Conservation (phyloP, 2,329 filamentous ascomycete genomes). For the Lasiodiplodia sp. region DNA sequence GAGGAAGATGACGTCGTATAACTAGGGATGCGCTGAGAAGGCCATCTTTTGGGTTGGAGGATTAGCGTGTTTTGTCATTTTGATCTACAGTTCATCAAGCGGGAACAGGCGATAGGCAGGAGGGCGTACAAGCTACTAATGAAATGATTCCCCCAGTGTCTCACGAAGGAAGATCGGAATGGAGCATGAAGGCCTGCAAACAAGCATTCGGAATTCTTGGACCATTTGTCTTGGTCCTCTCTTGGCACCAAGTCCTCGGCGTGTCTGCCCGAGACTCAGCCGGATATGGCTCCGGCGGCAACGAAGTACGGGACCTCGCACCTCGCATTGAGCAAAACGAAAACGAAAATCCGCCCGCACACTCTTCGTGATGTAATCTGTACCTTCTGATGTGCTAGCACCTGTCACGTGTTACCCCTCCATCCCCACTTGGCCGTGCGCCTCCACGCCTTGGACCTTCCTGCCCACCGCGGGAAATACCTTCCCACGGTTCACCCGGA, state of each 20-base stretch:
- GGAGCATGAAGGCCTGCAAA: neutral
- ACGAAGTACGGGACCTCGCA: too few relatives aligned
- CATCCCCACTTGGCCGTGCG: conserved; percentile 18
- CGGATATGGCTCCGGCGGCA: too few relatives aligned
- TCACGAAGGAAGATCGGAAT: neutral
- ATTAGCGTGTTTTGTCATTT: conserved; percentile 17
- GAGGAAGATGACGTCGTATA: neutral
- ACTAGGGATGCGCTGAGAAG: conserved; percentile 2
- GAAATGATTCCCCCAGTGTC: conserved; percentile 9
- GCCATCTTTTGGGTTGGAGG: neutral
- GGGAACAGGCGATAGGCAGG: neutral
- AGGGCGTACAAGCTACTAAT: conserved; percentile 8
- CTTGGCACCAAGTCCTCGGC: conserved; percentile 1
- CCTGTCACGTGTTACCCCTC: neutral
- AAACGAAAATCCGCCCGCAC: too few relatives aligned
- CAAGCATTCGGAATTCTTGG: conserved; percentile 13
- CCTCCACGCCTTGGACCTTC: conserved; percentile 26
- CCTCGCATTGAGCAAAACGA: too few relatives aligned
- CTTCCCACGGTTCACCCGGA: conserved; percentile 3
- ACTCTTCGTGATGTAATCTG: too few relatives aligned
- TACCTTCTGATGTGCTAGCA: too few relatives aligned
- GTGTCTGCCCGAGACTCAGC: too few relatives aligned
- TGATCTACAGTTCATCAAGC: conserved; percentile 6
- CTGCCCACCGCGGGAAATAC: conserved; percentile 1
- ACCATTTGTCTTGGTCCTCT: neutral